phyloP scores from a whole-genome alignment of 2,329 filamentous ascomycete species.

The Cytospora mali region DNA sequence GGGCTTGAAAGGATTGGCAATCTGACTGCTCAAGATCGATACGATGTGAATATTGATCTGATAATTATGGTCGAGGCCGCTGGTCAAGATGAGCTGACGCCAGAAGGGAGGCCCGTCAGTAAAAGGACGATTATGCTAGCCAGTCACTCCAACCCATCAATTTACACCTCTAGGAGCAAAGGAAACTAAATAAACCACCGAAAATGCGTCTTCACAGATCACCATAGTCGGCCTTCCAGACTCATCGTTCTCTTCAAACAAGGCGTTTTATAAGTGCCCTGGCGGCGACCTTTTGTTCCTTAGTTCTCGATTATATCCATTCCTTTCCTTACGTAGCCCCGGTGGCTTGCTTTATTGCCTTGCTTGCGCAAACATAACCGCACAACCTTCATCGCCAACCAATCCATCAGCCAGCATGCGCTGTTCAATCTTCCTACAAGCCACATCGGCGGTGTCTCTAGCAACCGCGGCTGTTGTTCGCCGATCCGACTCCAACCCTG shows the following conservation, averaged over 20 bases:
- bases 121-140: neutral
- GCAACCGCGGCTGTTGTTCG: neutral
- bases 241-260: neutral
- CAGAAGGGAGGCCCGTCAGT: no score
- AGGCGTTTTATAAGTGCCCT: neutral
- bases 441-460: neutral
- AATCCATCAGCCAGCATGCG: no score
- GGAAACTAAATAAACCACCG: neutral
- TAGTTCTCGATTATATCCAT: neutral
- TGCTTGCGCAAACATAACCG: neutral
- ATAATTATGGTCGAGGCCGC: no score
- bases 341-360: neutral
- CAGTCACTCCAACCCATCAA: neutral
- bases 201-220: neutral
- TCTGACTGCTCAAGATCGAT: no score
- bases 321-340: neutral
- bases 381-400: neutral
- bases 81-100: no score
- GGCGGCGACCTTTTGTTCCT: neutral
- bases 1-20: no score
- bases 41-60: no score
- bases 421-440: neutral
- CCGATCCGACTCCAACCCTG: constrained; percentile 16
- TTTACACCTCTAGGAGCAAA: neutral
- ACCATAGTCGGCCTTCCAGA: neutral